These are phyloP conservation scores for Hyaloscypha bicolor DNA, from an alignment of 495 filamentous ascomycete genomes.

Conservation along the genomic window DNA sequence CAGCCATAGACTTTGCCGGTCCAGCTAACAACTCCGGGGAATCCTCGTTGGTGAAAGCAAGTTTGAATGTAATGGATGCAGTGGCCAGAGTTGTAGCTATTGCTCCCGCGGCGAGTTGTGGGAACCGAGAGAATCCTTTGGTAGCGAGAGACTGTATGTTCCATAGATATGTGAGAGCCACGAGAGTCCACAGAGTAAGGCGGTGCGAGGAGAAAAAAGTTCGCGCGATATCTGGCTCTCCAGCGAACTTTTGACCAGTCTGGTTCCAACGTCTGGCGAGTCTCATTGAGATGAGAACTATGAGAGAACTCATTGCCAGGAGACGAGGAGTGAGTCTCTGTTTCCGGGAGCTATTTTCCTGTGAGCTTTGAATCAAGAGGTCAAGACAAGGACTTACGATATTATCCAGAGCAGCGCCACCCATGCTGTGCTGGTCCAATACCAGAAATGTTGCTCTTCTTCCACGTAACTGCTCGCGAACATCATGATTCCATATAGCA, in stretches of 20 bases:
- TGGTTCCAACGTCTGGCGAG: constrained; percentile 86
- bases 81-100: constrained; percentile 43
- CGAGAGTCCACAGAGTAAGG: constrained; percentile 71
- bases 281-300: constrained; percentile 55
- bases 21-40: constrained; percentile 77
- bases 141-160: constrained; percentile 27
- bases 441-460: constrained; percentile 99
- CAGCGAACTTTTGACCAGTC: constrained; percentile 92
- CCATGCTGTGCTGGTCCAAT: constrained; percentile 85
- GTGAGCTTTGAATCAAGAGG: constrained; percentile 15
- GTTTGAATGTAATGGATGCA: constrained; percentile 77
- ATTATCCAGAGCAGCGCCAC: constrained; percentile 63
- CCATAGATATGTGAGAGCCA: constrained; percentile 67
- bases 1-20: constrained; percentile 45
- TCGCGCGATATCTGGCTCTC: constrained; percentile 80
- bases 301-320: constrained; percentile 12
- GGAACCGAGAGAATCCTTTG: constrained; percentile 26
- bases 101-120: constrained; percentile 18
- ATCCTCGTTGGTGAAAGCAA: constrained; percentile 80
- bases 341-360: constrained; percentile 17
- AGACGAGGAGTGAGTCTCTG: constrained; percentile 6
- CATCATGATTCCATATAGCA: constrained; percentile 83
- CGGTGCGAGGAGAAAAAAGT: constrained; percentile 63
- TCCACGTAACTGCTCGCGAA: constrained; percentile 98
- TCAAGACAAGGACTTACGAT: constrained; percentile 32